These are phyloP conservation scores for Erythrophleum ivorense DNA, from an alignment of 331 rosid genomes.

Conservation along the genomic window DNA sequence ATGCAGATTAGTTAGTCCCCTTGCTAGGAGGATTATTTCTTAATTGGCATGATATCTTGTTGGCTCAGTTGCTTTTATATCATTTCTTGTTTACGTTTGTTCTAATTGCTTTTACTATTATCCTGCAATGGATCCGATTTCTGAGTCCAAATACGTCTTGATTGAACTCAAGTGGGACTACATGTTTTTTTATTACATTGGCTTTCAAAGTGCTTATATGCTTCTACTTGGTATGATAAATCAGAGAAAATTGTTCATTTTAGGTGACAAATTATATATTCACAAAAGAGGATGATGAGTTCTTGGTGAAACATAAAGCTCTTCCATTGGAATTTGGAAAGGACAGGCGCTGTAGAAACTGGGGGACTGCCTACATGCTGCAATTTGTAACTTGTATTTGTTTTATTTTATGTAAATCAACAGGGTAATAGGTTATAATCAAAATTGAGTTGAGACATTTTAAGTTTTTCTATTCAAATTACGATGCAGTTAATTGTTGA, in stretches of 20 bases:
- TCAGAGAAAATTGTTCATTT: background rate
- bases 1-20: background rate
- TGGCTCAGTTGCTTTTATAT: background rate
- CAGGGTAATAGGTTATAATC: too few relatives aligned
- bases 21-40: background rate
- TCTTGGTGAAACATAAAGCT: conserved; percentile 44
- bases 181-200: background rate
- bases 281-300: conserved; percentile 74
- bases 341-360: too few relatives aligned
- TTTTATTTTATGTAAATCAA: too few relatives aligned
- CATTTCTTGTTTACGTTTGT: background rate
- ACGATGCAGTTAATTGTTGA: background rate
- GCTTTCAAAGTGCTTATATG: background rate
- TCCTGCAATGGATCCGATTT: background rate
- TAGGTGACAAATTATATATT: conserved; percentile 89
- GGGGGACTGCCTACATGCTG: too few relatives aligned
- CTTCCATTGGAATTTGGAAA: conserved; percentile 60
- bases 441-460: too few relatives aligned
- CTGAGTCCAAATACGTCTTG: background rate
- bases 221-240: background rate
- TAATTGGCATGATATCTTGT: background rate
- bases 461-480: conserved; percentile 2
- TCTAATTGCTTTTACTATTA: background rate
- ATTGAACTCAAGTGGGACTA: background rate
- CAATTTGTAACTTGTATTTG: too few relatives aligned